A percentile compares a stretch with the other conserved stretches of the same genome.
phyloP scores from a whole-genome alignment of 2,329 filamentous ascomycete genomes.

The Clarireedia sp. region DNA sequence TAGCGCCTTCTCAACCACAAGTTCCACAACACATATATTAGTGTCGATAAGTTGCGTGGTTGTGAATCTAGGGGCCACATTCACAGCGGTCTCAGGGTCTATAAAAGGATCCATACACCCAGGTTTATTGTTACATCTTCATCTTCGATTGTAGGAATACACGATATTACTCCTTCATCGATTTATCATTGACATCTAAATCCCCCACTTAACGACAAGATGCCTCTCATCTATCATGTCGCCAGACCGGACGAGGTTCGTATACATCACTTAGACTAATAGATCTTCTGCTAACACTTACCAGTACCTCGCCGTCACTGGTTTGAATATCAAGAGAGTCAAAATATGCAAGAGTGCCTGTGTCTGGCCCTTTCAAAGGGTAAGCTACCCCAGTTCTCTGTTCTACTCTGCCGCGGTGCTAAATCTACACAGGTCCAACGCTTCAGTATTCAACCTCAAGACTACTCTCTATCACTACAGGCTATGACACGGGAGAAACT shows the following conservation, averaged over 20 bases:
- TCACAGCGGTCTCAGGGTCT: too few species aligned
- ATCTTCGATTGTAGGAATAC: too few species aligned
- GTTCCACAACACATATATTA: too few species aligned
- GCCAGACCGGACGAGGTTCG: conserved; percentile 3
- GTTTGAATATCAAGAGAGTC: conserved; percentile 65
- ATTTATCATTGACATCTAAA: not conserved
- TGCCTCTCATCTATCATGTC: not conserved
- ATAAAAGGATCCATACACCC: too few species aligned
- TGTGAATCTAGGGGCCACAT: too few species aligned
- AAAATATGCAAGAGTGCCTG: conserved; percentile 72
- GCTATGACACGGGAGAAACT: conserved; percentile 88
- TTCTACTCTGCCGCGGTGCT: conserved; percentile 4
- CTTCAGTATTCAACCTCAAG: conserved; percentile 60
- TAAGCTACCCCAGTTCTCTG: conserved; percentile 25
- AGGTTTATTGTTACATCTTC: too few species aligned
- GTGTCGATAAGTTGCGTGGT: too few species aligned
- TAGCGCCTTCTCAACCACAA: too few species aligned
- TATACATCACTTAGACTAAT: too few species aligned
- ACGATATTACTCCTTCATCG: not conserved
- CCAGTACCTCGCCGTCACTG: conserved; percentile 82
- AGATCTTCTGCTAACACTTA: conserved; percentile 58
- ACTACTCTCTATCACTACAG: conserved; percentile 75
- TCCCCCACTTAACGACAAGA: not conserved
- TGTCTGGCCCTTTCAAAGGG: conserved; percentile 62
- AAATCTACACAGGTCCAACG: conserved; percentile 20